Evolutionary conservation across 1,139 yeast genomes (phyloP).

Genomic region (Candida frijolesensis): DNA sequence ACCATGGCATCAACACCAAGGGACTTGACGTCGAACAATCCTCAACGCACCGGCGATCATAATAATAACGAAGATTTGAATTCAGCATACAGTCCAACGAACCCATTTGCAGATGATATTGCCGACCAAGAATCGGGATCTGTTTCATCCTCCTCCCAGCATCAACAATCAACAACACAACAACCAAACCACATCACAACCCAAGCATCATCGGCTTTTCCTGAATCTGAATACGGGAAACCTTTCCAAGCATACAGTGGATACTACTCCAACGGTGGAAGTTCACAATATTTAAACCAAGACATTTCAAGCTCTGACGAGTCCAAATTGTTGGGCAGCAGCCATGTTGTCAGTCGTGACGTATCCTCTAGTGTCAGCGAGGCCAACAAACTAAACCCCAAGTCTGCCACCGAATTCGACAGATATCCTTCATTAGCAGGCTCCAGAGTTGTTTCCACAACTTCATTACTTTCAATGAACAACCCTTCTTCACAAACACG

Average conservation of each 20-base stretch:
- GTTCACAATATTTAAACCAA: conserved; percentile 39
- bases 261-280: conserved; percentile 45
- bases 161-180: conserved; percentile 5
- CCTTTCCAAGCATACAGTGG: conserved; percentile 49
- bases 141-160: conserved; percentile 10
- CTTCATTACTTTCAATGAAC: conserved; percentile 36
- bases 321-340: conserved; percentile 11
- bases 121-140: conserved; percentile 18
- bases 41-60: conserved; percentile 20
- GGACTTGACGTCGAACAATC: conserved; percentile 37
- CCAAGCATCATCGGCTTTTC: not conserved
- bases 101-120: conserved; percentile 31
- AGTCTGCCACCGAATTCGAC: conserved; percentile 56
- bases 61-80: conserved; percentile 19
- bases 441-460: conserved; percentile 49
- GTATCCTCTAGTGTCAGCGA: conserved; percentile 14
- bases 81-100: conserved; percentile 17
- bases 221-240: conserved; percentile 27
- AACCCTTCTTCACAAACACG: conserved; percentile 10
- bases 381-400: conserved; percentile 15
- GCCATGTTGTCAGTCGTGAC: conserved; percentile 1
- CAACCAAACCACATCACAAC: not conserved
- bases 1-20: conserved; percentile 25
- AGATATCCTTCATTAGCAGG: conserved; percentile 58
- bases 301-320: conserved; percentile 30